phyloP scores from a whole-genome alignment of 2,329 filamentous ascomycete species.

The Berkeleyomyces rouxiae region DNA sequence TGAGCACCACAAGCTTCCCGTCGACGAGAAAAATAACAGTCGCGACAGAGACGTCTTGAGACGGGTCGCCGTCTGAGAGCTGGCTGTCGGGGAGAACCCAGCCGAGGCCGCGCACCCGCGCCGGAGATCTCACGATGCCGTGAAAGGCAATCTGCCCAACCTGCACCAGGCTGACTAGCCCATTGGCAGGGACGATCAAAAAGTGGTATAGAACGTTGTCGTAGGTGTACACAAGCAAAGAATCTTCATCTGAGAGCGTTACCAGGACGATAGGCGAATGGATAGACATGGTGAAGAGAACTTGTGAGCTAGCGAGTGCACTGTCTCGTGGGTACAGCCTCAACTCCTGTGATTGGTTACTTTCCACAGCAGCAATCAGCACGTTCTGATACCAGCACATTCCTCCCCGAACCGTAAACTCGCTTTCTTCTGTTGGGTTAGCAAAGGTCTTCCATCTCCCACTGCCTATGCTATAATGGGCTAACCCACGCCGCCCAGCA shows the following conservation, averaged over 20 bases:
- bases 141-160: constrained; percentile 98
- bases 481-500: constrained; percentile 81
- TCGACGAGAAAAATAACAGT: constrained; percentile 95
- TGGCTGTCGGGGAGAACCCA: constrained; percentile 92
- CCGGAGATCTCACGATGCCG: constrained; percentile 85
- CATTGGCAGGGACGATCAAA: constrained; percentile 60
- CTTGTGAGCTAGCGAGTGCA: constrained; percentile 52
- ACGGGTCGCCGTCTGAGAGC: constrained; percentile 77
- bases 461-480: constrained; percentile 89
- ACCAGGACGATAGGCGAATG: constrained; percentile 79
- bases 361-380: constrained; percentile 82
- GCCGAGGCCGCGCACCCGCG: constrained; percentile 78
- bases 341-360: constrained; percentile 63
- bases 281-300: constrained; percentile 62
- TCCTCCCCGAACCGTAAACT: constrained; percentile 81
- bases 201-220: constrained; percentile 94
- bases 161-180: constrained; percentile 60
- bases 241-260: constrained; percentile 80
- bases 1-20: constrained; percentile 82
- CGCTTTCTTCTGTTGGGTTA: constrained; percentile 64
- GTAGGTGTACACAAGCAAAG: constrained; percentile 88
- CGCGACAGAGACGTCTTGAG: constrained; percentile 83
- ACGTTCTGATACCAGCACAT: constrained; percentile 99
- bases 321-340: constrained; percentile 86
- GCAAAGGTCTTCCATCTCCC: constrained; percentile 92